Conservation (phyloP, 305 asterid species). For the Fraxinus sp. region DNA sequence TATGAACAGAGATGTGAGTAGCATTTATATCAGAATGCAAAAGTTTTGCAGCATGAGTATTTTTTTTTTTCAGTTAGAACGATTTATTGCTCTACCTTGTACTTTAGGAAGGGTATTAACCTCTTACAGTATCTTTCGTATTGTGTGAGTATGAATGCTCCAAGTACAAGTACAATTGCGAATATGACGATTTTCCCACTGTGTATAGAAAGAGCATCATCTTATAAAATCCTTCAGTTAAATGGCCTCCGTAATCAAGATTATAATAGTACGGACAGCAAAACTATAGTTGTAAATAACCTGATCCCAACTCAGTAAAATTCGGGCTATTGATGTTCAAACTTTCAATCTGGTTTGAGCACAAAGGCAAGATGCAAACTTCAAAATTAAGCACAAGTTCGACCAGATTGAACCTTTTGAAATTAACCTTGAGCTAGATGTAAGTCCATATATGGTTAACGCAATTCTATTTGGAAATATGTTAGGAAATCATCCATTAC, state of each 20-base stretch:
- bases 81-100: neutral
- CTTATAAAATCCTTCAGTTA: neutral
- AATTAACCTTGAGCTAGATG: neutral
- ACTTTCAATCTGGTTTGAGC: neutral
- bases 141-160: neutral
- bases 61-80: neutral
- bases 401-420: neutral
- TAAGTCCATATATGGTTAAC: neutral
- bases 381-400: neutral
- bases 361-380: neutral
- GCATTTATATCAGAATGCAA: conserved; percentile 6
- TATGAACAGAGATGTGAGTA: neutral
- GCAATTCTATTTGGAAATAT: neutral
- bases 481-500: neutral
- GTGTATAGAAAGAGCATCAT: neutral
- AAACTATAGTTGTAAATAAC: neutral
- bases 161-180: neutral
- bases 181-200: neutral
- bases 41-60: neutral
- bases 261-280: neutral
- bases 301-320: neutral
- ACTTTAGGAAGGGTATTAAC: neutral
- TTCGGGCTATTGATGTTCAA: neutral
- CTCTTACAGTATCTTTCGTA: neutral
- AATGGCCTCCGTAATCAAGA: neutral